Evolutionary conservation across 371 early-diverging fungal genomes (phyloP).

Genomic region (Rhizoclosmatium hyalinum): DNA sequence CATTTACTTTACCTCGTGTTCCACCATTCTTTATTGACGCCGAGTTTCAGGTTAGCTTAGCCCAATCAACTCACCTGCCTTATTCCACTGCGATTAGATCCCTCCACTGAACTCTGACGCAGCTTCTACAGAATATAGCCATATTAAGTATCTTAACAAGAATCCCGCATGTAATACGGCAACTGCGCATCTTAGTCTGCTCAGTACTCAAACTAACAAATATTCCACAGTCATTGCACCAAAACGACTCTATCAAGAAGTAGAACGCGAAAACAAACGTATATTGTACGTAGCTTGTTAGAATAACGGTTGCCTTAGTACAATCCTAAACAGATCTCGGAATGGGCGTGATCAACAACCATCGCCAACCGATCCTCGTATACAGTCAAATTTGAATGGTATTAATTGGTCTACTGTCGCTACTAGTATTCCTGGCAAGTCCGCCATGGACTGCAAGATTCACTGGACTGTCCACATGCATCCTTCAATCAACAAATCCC

Average conservation of each 20-base stretch:
- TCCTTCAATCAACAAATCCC: conserved; percentile 28
- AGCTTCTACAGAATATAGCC: neutral
- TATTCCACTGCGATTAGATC: neutral
- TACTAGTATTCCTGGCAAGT: conserved; percentile 3
- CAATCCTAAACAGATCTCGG: conserved; percentile 13
- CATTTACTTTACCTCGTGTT: neutral
- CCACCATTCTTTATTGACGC: conserved; percentile 1
- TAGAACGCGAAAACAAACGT: conserved; percentile 31
- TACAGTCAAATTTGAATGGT: conserved; percentile 16
- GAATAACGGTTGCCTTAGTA: neutral
- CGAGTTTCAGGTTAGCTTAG: neutral
- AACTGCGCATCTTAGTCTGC: too few species aligned
- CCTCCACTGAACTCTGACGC: conserved; percentile 18
- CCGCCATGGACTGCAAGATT: conserved; percentile 27
- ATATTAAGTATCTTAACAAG: conserved; percentile 8
- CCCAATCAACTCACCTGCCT: neutral
- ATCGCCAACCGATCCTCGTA: neutral
- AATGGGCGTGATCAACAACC: conserved; percentile 5
- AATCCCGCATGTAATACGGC: neutral
- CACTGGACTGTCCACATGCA: conserved; percentile 32
- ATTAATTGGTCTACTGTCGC: conserved; percentile 29
- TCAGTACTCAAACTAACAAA: neutral
- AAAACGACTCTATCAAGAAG: conserved; percentile 18
- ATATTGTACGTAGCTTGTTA: conserved; percentile 18
- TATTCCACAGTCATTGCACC: conserved; percentile 2